These are phyloP conservation scores for Passalora sequoiae DNA, from an alignment of 2,329 filamentous ascomycete genomes.

Conservation along the genomic window DNA sequence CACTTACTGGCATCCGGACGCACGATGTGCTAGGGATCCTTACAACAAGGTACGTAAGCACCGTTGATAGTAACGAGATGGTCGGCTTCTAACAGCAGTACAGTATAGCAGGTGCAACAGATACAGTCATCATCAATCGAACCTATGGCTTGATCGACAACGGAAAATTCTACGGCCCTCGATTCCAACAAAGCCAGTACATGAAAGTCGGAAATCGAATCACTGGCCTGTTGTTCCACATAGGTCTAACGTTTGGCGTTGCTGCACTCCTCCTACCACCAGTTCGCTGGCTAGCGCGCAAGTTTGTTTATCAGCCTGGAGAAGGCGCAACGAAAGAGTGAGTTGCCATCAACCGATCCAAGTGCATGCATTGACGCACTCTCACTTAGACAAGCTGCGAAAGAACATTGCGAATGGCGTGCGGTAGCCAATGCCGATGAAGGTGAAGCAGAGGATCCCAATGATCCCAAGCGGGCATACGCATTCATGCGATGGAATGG, in stretches of 20 bases:
- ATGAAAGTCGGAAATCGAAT: constrained; percentile 48
- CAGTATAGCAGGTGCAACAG: constrained; percentile 48
- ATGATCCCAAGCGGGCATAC: constrained; percentile 49
- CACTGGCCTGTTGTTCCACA: constrained; percentile 46
- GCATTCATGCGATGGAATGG: constrained; percentile 55
- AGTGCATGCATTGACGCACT: not conserved
- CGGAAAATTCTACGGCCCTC: constrained; percentile 52
- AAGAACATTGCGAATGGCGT: constrained; percentile 59
- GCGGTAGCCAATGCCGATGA: constrained; percentile 60
- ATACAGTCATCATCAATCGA: constrained; percentile 55
- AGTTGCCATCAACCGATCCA: constrained; percentile 12
- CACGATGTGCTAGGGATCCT: constrained; percentile 55
- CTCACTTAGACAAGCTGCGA: constrained; percentile 49
- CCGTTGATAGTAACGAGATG: too few species aligned
- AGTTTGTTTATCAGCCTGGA: constrained; percentile 48
- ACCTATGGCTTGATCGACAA: constrained; percentile 52
- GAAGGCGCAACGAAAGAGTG: constrained; percentile 45
- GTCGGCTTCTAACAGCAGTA: too few species aligned
- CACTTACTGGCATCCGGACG: constrained; percentile 48
- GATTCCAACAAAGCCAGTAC: constrained; percentile 56
- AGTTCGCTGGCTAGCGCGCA: constrained; percentile 48
- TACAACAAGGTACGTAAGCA: too few species aligned
- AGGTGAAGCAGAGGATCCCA: constrained; percentile 36
- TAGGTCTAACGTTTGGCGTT: constrained; percentile 43
- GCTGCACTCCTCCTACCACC: constrained; percentile 49